Evolutionary conservation across 2,329 filamentous ascomycete species (phyloP).

Genomic region (Aureobasidium sp.): DNA sequence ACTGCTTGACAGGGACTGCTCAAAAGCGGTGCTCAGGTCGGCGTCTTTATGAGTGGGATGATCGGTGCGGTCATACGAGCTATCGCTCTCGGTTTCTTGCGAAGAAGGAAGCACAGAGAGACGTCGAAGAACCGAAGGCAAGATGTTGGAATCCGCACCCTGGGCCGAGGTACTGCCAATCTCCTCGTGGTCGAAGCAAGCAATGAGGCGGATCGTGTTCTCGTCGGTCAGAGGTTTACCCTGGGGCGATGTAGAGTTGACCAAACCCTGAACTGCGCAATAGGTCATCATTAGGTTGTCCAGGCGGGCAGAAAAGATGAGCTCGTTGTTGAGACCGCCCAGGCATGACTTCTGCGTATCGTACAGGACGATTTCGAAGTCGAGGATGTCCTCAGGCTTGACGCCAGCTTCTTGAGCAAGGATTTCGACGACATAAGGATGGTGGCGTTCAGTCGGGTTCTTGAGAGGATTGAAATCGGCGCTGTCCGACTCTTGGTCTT

Average conservation of each 20-base stretch:
- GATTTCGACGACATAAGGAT: slow-evolving; percentile 75
- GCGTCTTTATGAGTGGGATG: slow-evolving; percentile 35
- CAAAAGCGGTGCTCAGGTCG: slow-evolving; percentile 71
- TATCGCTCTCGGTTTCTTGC: slow-evolving; percentile 47
- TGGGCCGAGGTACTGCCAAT: slow-evolving; percentile 89
- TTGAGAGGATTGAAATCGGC: slow-evolving; percentile 65
- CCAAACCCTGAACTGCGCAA: slow-evolving; percentile 77
- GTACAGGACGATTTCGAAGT: slow-evolving; percentile 96
- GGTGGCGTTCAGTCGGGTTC: slow-evolving; percentile 71
- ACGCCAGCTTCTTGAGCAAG: slow-evolving; percentile 73
- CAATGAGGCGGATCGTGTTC: slow-evolving; percentile 75
- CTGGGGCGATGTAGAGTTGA: slow-evolving; percentile 58
- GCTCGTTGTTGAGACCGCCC: slow-evolving; percentile 83
- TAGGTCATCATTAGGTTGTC: slow-evolving; percentile 97
- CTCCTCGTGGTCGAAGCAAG: slow-evolving; percentile 96
- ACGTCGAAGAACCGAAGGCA: slow-evolving; percentile 78
- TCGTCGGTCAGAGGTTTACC: slow-evolving; percentile 59
- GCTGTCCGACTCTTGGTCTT: slow-evolving; percentile 28
- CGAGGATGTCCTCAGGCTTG: slow-evolving; percentile 62
- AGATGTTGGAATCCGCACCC: slow-evolving; percentile 83
- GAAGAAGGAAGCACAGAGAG: slow-evolving; percentile 68
- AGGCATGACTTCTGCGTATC: slow-evolving; percentile 87
- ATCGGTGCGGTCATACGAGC: slow-evolving; percentile 54
- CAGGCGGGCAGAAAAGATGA: slow-evolving; percentile 90
- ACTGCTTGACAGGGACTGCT: slow-evolving; percentile 82